phyloP scores from a whole-genome alignment of 2,329 filamentous ascomycete species.

The Balansia obtecta region DNA sequence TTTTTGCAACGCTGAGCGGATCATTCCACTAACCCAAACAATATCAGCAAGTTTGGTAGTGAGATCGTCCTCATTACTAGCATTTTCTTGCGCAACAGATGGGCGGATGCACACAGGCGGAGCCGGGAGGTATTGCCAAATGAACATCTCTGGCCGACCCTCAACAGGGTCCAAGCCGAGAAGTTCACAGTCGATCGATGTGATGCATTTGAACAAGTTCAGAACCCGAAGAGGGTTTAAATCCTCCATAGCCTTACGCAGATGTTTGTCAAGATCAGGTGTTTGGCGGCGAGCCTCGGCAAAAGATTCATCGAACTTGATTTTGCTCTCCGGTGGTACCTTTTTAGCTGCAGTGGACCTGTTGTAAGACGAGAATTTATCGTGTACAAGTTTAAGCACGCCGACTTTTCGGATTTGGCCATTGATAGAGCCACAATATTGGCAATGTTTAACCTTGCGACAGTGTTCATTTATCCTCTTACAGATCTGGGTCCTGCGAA shows the following conservation, averaged over 20 bases:
- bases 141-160: slow-evolving; percentile 87
- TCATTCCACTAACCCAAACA: slow-evolving; percentile 78
- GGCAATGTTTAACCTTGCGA: slow-evolving; percentile 73
- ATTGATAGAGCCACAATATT: slow-evolving; percentile 70
- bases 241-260: slow-evolving; percentile 88
- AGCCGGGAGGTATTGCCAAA: slow-evolving; percentile 93
- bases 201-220: slow-evolving; percentile 84
- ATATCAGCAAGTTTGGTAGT: slow-evolving; percentile 97
- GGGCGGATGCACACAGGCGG: slow-evolving; percentile 90
- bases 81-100: slow-evolving; percentile 83
- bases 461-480: slow-evolving; percentile 86
- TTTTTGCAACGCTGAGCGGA: slow-evolving; percentile 69
- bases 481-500: slow-evolving; percentile 69
- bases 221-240: slow-evolving; percentile 79
- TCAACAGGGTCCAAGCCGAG: slow-evolving; percentile 79
- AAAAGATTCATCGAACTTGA: slow-evolving; percentile 78
- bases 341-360: slow-evolving; percentile 81
- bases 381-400: slow-evolving; percentile 87
- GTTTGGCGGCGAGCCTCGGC: slow-evolving; percentile 64
- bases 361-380: slow-evolving; percentile 82
- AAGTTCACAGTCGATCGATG: slow-evolving; percentile 75
- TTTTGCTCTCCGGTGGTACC: slow-evolving; percentile 66
- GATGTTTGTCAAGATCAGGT: slow-evolving; percentile 76
- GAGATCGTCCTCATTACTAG: slow-evolving; percentile 91
- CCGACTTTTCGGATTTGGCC: slow-evolving; percentile 86